Percentiles rank a stretch among this genome's conserved stretches.
These are phyloP conservation scores for Diaporthe aspalathi DNA, from an alignment of 2,329 filamentous ascomycete species.

Conservation along the genomic window DNA sequence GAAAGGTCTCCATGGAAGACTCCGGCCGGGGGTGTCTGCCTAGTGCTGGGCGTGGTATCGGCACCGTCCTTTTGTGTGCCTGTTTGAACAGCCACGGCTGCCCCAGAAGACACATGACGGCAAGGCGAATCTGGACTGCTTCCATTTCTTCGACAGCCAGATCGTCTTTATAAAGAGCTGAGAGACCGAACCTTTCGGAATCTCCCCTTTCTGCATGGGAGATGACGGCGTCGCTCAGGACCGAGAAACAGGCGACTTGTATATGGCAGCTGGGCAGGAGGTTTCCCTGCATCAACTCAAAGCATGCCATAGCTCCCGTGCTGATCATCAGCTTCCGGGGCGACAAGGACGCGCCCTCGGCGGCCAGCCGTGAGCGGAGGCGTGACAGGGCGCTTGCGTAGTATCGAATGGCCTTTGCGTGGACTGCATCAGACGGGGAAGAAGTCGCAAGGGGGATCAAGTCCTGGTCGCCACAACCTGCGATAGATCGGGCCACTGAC, in stretches of 20 bases:
- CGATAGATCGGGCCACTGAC: background rate
- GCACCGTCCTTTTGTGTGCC: background rate
- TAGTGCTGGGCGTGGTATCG: background rate
- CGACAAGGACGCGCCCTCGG: background rate
- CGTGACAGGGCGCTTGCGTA: background rate
- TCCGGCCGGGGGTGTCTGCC: background rate
- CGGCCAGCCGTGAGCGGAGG: background rate
- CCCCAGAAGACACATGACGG: background rate
- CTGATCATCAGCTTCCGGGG: constrained; percentile 5
- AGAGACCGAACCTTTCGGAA: background rate
- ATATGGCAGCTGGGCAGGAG: background rate
- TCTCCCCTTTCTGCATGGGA: background rate
- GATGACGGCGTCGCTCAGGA: background rate
- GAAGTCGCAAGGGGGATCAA: background rate
- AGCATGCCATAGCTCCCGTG: constrained; percentile 1
- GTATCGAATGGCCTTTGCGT: constrained; percentile 5
- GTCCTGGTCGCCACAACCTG: background rate
- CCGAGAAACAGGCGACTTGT: background rate
- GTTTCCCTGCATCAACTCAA: constrained; percentile 11
- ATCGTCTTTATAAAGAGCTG: background rate
- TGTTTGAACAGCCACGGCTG: background rate
- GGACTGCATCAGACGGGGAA: background rate
- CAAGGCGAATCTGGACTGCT: constrained; percentile 5
- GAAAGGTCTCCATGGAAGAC: background rate
- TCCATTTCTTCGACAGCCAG: background rate